Conservation (phyloP, 495 filamentous ascomycete species). For the Aspergillus olivimuriae region DNA sequence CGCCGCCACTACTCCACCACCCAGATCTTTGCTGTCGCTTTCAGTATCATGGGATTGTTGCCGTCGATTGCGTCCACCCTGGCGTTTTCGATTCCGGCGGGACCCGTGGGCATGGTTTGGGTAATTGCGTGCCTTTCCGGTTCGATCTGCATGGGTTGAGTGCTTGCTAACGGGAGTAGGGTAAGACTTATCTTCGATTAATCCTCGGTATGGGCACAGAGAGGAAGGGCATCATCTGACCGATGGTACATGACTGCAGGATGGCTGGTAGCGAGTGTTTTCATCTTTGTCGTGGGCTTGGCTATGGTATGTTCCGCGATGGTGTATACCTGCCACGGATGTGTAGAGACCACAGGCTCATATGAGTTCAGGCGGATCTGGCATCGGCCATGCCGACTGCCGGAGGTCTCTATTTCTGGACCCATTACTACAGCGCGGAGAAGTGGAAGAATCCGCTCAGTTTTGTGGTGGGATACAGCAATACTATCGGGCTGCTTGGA, state of each 20-base stretch:
- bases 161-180: too few species aligned
- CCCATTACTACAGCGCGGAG: slow-evolving; percentile 56
- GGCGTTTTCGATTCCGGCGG: slow-evolving; percentile 58
- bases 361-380: slow-evolving; percentile 47
- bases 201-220: neutral
- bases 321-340: too few species aligned
- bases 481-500: slow-evolving; percentile 58
- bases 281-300: slow-evolving; percentile 59
- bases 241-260: slow-evolving; percentile 30
- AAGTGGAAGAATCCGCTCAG: slow-evolving; percentile 56
- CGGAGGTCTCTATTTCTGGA: slow-evolving; percentile 68
- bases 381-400: slow-evolving; percentile 64
- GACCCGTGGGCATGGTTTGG: slow-evolving; percentile 67
- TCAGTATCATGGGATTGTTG: slow-evolving; percentile 65
- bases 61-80: slow-evolving; percentile 63
- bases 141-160: too few species aligned
- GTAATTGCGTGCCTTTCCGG: slow-evolving; percentile 14
- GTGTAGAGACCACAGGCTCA: neutral
- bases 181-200: slow-evolving; percentile 12
- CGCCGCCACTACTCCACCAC: slow-evolving; percentile 59
- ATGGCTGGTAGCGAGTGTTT: slow-evolving; percentile 54
- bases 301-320: slow-evolving; percentile 46
- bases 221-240: neutral
- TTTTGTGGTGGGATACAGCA: slow-evolving; percentile 66
- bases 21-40: slow-evolving; percentile 64